Base-by-base conservation (phyloP, 73 alveolate genomes). In the Uronychia binucleata region DNA sequence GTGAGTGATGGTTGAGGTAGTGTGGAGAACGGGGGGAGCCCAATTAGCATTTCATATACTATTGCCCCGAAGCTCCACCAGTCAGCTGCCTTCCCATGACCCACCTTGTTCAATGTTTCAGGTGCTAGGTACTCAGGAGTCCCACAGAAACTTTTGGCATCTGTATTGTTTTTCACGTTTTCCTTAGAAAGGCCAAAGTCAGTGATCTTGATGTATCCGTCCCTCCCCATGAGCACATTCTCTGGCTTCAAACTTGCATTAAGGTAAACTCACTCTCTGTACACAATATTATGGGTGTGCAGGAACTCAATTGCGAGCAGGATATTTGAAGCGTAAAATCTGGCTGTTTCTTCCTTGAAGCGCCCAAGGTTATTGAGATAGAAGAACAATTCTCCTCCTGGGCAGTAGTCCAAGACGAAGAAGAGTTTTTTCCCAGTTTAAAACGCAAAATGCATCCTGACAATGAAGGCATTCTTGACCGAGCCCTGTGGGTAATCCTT, bases 41-140 rank as follows among this genome's bases (percentile, higher is more conserved):
- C 98, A 27, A 94, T 78, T 67, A 94, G 81, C 94, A 94, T 91
- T 84, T 94, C 96, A 59, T 95, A 91, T 32, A 96, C 85, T 30
- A 96, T 91, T 30, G 94, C 87, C 0, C 99, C 99, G 32, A 96
- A 82, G 77, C 98, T 91, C 97, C 98, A 96, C 86, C 93, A 93
- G 86, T 96, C 99, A 30, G 96, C 97, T 27, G 93, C 92, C n/a
- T 83, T 81, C 28, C 95, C 90, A 92, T 94, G 94, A 13, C 88
- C 93, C 67, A 86, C 80, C 58, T 96, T 94, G 29, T 84, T 89
- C 34, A 96, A 74, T 30, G 95, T 95, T 85, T 96, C 99, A 11
- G 99, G 99, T 13, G 99, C 98, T 33, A 97, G 93, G 81, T 96
- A 97, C 77, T 94, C 99, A 33, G 97, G 93, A 0, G 96, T 89